Conservation (phyloP, 2,329 filamentous ascomycete genomes). For the Arthrinium puccinioides region DNA sequence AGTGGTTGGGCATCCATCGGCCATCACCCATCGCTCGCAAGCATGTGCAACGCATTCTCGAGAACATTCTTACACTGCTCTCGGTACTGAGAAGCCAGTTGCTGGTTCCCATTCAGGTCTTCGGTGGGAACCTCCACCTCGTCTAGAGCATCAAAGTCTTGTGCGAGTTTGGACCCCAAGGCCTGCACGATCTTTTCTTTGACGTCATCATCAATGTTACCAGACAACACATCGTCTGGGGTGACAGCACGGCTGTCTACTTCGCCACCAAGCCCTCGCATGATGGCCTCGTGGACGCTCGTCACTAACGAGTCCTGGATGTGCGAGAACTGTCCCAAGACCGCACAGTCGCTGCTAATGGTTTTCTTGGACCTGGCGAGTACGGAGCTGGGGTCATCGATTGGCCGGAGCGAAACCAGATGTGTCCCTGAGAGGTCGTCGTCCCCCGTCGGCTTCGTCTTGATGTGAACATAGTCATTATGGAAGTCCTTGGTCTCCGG, state of each 20-base stretch:
- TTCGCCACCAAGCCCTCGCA: constrained; percentile 7
- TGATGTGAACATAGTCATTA: constrained; percentile 53
- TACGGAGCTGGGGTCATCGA: constrained; percentile 39
- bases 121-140: constrained; percentile 30
- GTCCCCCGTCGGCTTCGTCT: constrained; percentile 30
- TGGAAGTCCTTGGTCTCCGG: constrained; percentile 40
- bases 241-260: constrained; percentile 13
- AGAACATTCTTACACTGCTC: constrained; percentile 40
- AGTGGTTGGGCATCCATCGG: too few species aligned
- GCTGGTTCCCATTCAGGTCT: constrained; percentile 34
- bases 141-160: constrained; percentile 39
- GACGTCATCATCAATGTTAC: constrained; percentile 35
- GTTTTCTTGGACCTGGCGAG: constrained; percentile 34
- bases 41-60: constrained; percentile 28
- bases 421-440: constrained; percentile 20
- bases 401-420: constrained; percentile 44
- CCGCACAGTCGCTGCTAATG: constrained; percentile 20
- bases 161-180: constrained; percentile 28
- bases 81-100: constrained; percentile 41
- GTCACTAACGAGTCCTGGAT: constrained; percentile 47
- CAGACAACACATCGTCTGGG: constrained; percentile 33
- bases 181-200: constrained; percentile 23
- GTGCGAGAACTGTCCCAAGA: constrained; percentile 36
- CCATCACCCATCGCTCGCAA: background rate
- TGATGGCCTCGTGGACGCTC: constrained; percentile 35